Evolutionary conservation across 2,329 filamentous ascomycete genomes (phyloP).

Genomic region (Colletotrichum nymphaeae): DNA sequence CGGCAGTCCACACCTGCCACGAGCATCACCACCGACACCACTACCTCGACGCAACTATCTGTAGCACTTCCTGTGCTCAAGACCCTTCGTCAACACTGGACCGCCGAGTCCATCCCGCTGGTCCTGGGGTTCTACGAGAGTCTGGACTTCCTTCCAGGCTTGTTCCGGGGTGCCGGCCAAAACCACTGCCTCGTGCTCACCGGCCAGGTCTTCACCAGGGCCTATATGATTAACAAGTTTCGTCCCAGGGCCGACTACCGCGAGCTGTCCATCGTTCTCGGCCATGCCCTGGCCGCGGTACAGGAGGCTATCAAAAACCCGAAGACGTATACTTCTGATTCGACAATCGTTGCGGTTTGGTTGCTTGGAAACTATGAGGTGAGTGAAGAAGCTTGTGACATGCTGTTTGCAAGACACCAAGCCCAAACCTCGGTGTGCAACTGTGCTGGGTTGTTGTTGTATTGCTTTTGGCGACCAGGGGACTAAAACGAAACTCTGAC

Average conservation of each 20-base stretch:
- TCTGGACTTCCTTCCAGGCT: slow-evolving; percentile 47
- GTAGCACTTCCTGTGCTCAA: neutral
- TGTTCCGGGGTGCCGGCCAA: slow-evolving; percentile 41
- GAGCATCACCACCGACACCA: neutral
- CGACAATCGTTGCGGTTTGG: slow-evolving; percentile 53
- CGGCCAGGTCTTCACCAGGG: slow-evolving; percentile 53
- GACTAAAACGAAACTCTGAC: neutral
- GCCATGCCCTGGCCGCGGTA: slow-evolving; percentile 51
- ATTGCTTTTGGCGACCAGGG: neutral
- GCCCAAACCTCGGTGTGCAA: neutral
- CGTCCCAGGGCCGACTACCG: slow-evolving; percentile 45
- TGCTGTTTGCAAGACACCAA: neutral
- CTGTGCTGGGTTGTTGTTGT: neutral
- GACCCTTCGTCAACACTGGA: slow-evolving; percentile 50
- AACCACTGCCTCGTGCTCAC: slow-evolving; percentile 52
- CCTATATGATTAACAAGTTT: slow-evolving; percentile 51
- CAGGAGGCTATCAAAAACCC: slow-evolving; percentile 47
- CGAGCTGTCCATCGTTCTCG: slow-evolving; percentile 49
- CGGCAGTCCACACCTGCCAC: neutral
- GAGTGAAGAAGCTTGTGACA: neutral
- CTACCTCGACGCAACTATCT: neutral
- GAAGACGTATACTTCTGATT: slow-evolving; percentile 44
- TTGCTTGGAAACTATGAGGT: slow-evolving; percentile 54
- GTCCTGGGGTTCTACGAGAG: slow-evolving; percentile 51
- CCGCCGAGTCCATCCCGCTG: slow-evolving; percentile 51